Percentiles rank a stretch among this genome's conserved stretches.
phyloP scores from a whole-genome alignment of 2,329 filamentous ascomycete species.

The Nemania bipapillata region DNA sequence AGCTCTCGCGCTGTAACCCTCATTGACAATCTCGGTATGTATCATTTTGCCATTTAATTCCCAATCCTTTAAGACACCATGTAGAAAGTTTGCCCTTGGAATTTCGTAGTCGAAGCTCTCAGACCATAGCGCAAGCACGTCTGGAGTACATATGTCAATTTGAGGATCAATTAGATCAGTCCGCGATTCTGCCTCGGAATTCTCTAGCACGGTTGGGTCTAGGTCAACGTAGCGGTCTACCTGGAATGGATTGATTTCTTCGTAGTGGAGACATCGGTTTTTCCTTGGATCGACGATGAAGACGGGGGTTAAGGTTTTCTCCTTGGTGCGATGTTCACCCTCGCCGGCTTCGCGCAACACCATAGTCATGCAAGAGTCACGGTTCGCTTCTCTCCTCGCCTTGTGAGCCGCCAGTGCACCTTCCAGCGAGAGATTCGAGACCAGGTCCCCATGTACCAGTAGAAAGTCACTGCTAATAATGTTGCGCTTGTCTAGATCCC shows the following conservation, averaged over 20 bases:
- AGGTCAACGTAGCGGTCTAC: constrained; percentile 74
- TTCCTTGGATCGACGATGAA: constrained; percentile 87
- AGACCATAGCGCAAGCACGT: constrained; percentile 93
- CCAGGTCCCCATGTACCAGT: constrained; percentile 89
- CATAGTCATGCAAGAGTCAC: constrained; percentile 98
- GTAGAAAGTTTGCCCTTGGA: constrained; percentile 86
- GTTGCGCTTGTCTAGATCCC: constrained; percentile 87
- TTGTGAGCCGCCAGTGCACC: constrained; percentile 80
- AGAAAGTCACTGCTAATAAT: constrained; percentile 91
- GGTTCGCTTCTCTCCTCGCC: constrained; percentile 81
- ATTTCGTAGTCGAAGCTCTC: constrained; percentile 98
- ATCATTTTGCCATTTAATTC: constrained; percentile 98
- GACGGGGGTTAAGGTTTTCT: constrained; percentile 77
- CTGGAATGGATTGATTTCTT: constrained; percentile 81
- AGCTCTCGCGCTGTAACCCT: constrained; percentile 87
- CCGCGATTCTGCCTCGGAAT: constrained; percentile 80
- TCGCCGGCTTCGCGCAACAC: constrained; percentile 81
- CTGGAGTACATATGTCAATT: constrained; percentile 96
- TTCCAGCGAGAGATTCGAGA: constrained; percentile 89
- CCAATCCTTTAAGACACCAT: constrained; percentile 94
- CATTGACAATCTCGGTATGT: constrained; percentile 83
- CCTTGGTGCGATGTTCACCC: constrained; percentile 77
- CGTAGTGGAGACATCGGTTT: constrained; percentile 89
- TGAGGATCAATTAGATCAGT: constrained; percentile 91
- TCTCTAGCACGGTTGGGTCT: constrained; percentile 80